phyloP scores from a whole-genome alignment of 768 basidiomycete genomes.

The Boletus sensibilis region DNA sequence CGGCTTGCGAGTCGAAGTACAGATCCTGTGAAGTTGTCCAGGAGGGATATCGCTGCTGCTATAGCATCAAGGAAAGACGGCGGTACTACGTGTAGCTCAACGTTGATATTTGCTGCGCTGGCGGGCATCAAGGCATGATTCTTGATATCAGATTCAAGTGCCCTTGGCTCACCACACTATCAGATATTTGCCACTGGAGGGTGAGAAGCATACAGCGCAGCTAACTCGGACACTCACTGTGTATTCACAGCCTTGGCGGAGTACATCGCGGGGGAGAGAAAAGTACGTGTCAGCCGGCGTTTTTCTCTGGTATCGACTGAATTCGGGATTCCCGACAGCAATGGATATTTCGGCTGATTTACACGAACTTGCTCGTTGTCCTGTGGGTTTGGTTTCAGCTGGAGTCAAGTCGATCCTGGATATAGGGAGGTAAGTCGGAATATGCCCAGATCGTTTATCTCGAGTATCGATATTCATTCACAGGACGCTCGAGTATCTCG shows the following conservation, averaged over 20 bases:
- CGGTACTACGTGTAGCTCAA: conserved; percentile 78
- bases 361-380: conserved; percentile 82
- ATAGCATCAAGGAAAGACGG: conserved; percentile 68
- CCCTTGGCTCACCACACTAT: conserved; percentile 7
- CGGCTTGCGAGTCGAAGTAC: conserved; percentile 55
- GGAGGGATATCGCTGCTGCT: conserved; percentile 79
- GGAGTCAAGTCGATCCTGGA: conserved; percentile 96
- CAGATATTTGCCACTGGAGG: conserved; percentile 93
- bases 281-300: conserved; percentile 38
- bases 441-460: background rate
- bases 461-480: conserved; percentile 1
- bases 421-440: conserved; percentile 60
- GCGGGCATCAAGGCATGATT: conserved; percentile 77
- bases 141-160: background rate
- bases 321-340: conserved; percentile 45
- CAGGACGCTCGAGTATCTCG: conserved; percentile 81
- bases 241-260: conserved; percentile 62
- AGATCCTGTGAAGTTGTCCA: conserved; percentile 65
- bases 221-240: conserved; percentile 2
- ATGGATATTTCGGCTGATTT: conserved; percentile 96
- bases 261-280: conserved; percentile 78
- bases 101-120: conserved; percentile 69
- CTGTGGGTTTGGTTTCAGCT: conserved; percentile 89
- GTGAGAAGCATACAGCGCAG: conserved; percentile 41
- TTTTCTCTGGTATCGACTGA: conserved; percentile 1